Evolutionary conservation across 139 green algal species (phyloP).

Genomic region (Picochlorum costavermella): DNA sequence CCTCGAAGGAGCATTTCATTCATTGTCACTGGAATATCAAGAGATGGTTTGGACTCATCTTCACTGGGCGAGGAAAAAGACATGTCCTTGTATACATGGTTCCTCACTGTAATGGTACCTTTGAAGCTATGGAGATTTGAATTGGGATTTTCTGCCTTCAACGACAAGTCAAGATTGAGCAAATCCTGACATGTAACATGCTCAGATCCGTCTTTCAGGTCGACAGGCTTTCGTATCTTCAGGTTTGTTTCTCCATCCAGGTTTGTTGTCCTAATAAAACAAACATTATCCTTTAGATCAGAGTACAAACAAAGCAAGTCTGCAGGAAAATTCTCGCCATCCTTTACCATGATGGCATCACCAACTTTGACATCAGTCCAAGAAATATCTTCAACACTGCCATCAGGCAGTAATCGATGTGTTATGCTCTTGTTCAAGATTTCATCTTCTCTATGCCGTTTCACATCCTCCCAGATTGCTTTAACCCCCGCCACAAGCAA

Average conservation of each 20-base stretch:
- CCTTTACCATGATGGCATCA: conserved; percentile 67
- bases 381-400: conserved; percentile 30
- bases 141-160: conserved; percentile 68
- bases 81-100: neutral
- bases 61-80: neutral
- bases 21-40: conserved; percentile 36
- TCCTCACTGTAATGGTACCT: conserved; percentile 18
- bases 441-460: conserved; percentile 48
- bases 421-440: conserved; percentile 48
- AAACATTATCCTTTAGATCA: conserved; percentile 45
- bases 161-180: conserved; percentile 16
- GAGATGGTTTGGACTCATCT: neutral
- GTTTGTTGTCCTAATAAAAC: conserved; percentile 70
- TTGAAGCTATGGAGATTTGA: conserved; percentile 68
- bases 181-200: conserved; percentile 4
- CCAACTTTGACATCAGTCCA: conserved; percentile 54
- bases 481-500: conserved; percentile 49
- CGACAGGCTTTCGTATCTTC: conserved; percentile 67
- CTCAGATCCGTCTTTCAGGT: conserved; percentile 28
- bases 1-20: conserved; percentile 70
- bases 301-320: conserved; percentile 73
- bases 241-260: conserved; percentile 92
- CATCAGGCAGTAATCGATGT: conserved; percentile 40
- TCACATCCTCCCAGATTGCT: conserved; percentile 48
- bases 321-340: conserved; percentile 69